Conservation (phyloP, 495 filamentous ascomycete genomes). For the Xylaria sp. region DNA sequence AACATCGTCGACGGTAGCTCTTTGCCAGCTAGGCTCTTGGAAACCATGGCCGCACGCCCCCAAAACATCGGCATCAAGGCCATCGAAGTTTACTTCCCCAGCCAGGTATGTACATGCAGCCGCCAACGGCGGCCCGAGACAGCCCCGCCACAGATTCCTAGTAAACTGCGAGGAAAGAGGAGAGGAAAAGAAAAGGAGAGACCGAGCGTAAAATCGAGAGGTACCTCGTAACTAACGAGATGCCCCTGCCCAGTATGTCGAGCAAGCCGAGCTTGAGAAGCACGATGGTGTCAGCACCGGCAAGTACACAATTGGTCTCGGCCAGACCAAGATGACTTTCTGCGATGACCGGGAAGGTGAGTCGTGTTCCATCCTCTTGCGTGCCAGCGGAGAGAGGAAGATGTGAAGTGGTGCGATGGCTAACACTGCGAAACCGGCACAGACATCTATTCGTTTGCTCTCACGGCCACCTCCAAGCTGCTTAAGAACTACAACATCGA, state of each 20-base stretch:
- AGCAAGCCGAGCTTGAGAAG: constrained; percentile 94
- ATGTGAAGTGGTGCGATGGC: neutral
- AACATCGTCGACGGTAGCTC: constrained; percentile 27
- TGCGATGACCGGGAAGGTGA: constrained; percentile 98
- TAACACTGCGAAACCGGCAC: constrained; percentile 26
- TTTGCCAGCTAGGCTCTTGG: constrained; percentile 36
- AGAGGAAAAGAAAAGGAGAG: neutral
- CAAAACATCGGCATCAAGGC: constrained; percentile 99
- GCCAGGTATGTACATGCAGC: constrained; percentile 70
- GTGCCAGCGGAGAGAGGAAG: neutral
- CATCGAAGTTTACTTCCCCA: constrained; percentile 99
- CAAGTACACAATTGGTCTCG: constrained; percentile 99
- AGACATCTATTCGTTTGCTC: constrained; percentile 98
- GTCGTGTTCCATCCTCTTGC: constrained; percentile 38
- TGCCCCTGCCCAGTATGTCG: constrained; percentile 76
- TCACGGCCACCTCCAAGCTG: constrained; percentile 88
- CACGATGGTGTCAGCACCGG: constrained; percentile 94
- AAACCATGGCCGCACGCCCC: constrained; percentile 84
- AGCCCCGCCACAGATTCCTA: neutral
- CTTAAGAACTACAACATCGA: constrained; percentile 94
- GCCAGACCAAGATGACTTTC: constrained; percentile 99
- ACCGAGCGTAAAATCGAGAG: neutral
- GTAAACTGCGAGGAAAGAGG: no score
- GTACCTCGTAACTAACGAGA: constrained; percentile 39
- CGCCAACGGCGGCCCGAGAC: constrained; percentile 11